Conservation (phyloP, 306 rosid species). For the Lablab purpureus region DNA sequence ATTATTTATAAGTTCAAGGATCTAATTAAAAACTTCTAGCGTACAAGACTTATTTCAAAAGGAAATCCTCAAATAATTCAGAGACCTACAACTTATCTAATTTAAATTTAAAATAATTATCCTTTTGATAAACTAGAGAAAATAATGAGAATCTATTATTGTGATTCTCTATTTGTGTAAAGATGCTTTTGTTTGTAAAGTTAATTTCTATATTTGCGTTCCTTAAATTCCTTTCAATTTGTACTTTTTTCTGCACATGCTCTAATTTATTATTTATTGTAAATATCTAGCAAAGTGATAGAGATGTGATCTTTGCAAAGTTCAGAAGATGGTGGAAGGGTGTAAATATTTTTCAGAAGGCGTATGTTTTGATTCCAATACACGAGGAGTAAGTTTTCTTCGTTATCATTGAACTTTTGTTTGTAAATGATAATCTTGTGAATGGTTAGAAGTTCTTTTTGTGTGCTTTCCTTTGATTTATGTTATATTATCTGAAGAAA, state of each 20-base stretch:
- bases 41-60: background rate
- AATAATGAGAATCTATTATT: conserved; percentile 14
- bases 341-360: conserved; percentile 87
- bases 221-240: conserved; percentile 24
- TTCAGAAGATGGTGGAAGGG: conserved; percentile 99
- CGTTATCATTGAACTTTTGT: conserved; percentile 10
- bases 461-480: conserved; percentile 25
- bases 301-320: conserved; percentile 66
- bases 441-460: conserved; percentile 24
- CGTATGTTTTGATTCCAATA: conserved; percentile 86
- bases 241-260: background rate
- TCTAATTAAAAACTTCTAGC: background rate
- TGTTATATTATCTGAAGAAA: conserved; percentile 36
- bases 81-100: background rate
- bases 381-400: conserved; percentile 77
- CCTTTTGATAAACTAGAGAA: background rate
- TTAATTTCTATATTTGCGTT: conserved; percentile 11
- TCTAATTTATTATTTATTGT: conserved; percentile 51
- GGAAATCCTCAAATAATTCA: background rate
- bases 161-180: background rate
- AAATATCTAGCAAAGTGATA: conserved; percentile 63
- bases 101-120: background rate
- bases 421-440: conserved; percentile 25
- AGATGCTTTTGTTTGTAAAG: conserved; percentile 36
- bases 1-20: background rate